A percentile compares a stretch with the other conserved stretches of the same genome.
These are phyloP conservation scores for Mucor piriformis DNA, from an alignment of 371 early-diverging fungal genomes.

Conservation along the genomic window DNA sequence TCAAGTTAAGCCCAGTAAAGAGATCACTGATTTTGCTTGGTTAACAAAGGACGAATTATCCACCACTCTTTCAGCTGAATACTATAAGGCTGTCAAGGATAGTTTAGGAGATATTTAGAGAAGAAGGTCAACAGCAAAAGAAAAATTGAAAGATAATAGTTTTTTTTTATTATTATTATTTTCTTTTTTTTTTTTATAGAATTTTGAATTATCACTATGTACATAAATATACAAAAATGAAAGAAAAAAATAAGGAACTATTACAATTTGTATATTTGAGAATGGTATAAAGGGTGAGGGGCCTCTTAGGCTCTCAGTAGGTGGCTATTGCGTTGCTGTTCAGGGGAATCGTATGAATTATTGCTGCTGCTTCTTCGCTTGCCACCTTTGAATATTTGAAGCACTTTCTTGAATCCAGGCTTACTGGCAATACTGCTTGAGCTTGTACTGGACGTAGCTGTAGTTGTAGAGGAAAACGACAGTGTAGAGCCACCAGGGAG, in stretches of 20 bases:
- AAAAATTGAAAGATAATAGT: background rate
- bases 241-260: background rate
- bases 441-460: constrained; percentile 3
- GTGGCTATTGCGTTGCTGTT: background rate
- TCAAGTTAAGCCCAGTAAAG: constrained; percentile 61
- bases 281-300: background rate
- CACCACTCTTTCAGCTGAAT: constrained; percentile 65
- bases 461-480: constrained; percentile 18
- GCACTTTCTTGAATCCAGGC: constrained; percentile 26
- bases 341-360: background rate
- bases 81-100: constrained; percentile 75
- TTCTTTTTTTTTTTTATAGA: constrained; percentile 14
- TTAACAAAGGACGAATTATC: constrained; percentile 84
- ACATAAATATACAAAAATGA: constrained; percentile 18
- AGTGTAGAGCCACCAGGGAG: constrained; percentile 19
- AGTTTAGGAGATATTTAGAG: constrained; percentile 70
- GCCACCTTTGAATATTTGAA: constrained; percentile 19
- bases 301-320: background rate
- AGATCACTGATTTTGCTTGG: constrained; percentile 84
- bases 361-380: constrained; percentile 7
- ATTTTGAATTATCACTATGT: constrained; percentile 19
- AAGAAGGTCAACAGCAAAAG: background rate
- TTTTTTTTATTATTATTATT: constrained; percentile 1
- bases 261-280: background rate
- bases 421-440: background rate